A percentile compares a stretch with the other conserved stretches of the same genome.
Evolutionary conservation across 257 asterid genomes (phyloP).

Genomic region (Phtheirospermum japonicum): DNA sequence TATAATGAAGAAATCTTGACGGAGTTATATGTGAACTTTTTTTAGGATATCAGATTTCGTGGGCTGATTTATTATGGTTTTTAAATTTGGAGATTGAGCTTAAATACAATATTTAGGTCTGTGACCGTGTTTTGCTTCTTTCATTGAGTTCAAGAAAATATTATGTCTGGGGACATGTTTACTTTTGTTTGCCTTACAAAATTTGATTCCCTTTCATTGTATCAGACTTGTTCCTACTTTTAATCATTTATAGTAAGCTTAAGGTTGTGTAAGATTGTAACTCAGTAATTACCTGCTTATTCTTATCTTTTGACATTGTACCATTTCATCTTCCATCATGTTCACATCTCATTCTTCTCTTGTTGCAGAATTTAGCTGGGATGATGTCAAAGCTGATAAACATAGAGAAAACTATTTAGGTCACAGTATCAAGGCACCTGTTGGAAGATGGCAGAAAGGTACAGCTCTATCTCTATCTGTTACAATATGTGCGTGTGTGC

Average conservation of each 20-base stretch:
- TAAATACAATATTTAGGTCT: not conserved
- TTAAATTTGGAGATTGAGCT: not conserved
- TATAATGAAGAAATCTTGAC: not conserved
- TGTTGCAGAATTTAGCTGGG: constrained; percentile 92
- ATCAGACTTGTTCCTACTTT: not conserved
- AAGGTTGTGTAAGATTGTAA: not conserved
- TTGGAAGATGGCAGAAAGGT: constrained; percentile 99
- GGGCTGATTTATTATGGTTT: not conserved
- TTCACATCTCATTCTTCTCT: not conserved
- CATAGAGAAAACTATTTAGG: constrained; percentile 94
- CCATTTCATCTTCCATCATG: not conserved
- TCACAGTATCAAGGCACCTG: constrained; percentile 94
- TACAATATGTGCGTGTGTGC: not conserved
- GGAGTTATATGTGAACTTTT: not conserved
- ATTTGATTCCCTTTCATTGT: not conserved
- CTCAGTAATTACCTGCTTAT: not conserved
- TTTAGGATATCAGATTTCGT: not conserved
- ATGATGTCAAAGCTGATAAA: constrained; percentile 92
- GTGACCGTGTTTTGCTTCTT: not conserved
- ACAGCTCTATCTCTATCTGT: constrained; percentile 16
- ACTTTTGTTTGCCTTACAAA: not conserved
- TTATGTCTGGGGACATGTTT: not conserved
- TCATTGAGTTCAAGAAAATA: not conserved
- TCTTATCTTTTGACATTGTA: not conserved
- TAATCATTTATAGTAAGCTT: not conserved